phyloP scores from a whole-genome alignment of 768 basidiomycete species.

The Erythrobasidium yunnanense region DNA sequence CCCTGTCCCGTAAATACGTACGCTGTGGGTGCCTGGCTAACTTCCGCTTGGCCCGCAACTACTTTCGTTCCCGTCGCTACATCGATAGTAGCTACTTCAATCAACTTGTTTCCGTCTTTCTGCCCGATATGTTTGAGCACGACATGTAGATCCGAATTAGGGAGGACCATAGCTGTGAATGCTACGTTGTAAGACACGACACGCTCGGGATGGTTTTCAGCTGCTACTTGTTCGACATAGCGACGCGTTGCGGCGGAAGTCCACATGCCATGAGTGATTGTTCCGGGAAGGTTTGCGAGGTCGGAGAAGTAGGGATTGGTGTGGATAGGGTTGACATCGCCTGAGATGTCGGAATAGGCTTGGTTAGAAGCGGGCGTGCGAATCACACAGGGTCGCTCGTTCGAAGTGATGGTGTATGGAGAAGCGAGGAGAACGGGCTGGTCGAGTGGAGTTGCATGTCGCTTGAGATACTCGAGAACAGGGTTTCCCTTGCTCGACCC shows the following conservation, averaged over 20 bases:
- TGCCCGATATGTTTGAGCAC: slow-evolving; percentile 81
- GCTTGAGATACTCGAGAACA: slow-evolving; percentile 80
- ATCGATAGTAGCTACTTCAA: slow-evolving; percentile 78
- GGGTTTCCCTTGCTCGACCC: slow-evolving; percentile 68
- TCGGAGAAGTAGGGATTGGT: slow-evolving; percentile 96
- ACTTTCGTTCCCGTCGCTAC: slow-evolving; percentile 71
- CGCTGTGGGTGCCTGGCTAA: slow-evolving; percentile 76
- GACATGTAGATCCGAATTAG: slow-evolving; percentile 73
- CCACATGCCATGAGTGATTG: slow-evolving; percentile 97
- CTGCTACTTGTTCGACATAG: slow-evolving; percentile 84
- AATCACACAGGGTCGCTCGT: slow-evolving; percentile 56
- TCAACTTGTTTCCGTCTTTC: slow-evolving; percentile 78
- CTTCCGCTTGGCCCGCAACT: slow-evolving; percentile 80
- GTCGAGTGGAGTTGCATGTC: slow-evolving; percentile 72
- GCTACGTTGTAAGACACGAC: slow-evolving; percentile 81
- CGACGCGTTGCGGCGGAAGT: slow-evolving; percentile 86
- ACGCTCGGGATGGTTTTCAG: slow-evolving; percentile 80
- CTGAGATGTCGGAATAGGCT: slow-evolving; percentile 87
- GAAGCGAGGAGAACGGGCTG: slow-evolving; percentile 66
- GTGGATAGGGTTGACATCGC: slow-evolving; percentile 98
- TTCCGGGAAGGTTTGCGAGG: slow-evolving; percentile 81
- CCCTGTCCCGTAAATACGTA: slow-evolving; percentile 99
- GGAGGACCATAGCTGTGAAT: slow-evolving; percentile 96
- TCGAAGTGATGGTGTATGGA: slow-evolving; percentile 68
- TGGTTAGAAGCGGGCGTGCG: slow-evolving; percentile 81